Conservation (phyloP, 1,139 yeast species). For the Taphrina flavorubra region DNA sequence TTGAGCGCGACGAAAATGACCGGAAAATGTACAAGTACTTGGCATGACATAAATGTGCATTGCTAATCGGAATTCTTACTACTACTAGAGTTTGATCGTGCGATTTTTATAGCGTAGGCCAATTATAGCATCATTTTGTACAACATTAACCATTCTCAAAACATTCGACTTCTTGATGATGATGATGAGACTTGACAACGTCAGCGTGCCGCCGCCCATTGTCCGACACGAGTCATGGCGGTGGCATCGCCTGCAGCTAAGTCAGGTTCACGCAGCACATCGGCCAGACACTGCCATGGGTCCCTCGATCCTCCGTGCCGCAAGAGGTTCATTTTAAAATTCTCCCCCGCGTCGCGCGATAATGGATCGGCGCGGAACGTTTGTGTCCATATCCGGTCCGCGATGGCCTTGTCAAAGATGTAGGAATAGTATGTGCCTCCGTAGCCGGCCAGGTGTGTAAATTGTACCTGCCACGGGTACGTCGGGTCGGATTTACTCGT, state of each 20-base stretch:
- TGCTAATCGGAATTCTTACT: too few species aligned
- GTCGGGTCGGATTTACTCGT: slow-evolving; percentile 51
- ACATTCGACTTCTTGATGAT: not conserved
- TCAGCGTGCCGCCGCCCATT: slow-evolving; percentile 32
- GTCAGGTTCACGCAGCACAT: slow-evolving; percentile 59
- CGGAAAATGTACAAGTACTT: slow-evolving; percentile 71
- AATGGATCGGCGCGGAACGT: slow-evolving; percentile 68
- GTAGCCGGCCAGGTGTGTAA: slow-evolving; percentile 90
- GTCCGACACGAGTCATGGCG: slow-evolving; percentile 72
- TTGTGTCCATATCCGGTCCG: slow-evolving; percentile 79
- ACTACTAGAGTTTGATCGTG: too few species aligned
- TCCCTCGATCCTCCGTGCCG: slow-evolving; percentile 94
- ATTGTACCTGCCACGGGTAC: slow-evolving; percentile 83
- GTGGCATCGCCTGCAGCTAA: slow-evolving; percentile 62
- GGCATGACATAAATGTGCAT: slow-evolving; percentile 54
- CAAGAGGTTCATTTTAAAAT: slow-evolving; percentile 70
- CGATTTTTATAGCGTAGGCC: not conserved
- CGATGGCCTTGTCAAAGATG: slow-evolving; percentile 88
- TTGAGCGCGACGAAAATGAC: slow-evolving; percentile 72
- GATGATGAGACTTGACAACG: not conserved
- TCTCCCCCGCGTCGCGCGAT: slow-evolving; percentile 72
- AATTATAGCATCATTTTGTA: not conserved
- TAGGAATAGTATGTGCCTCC: slow-evolving; percentile 96
- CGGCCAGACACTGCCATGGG: slow-evolving; percentile 86
- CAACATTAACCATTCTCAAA: not conserved